Conservation (phyloP, 768 basidiomycete species). For the Mycena galopus region DNA sequence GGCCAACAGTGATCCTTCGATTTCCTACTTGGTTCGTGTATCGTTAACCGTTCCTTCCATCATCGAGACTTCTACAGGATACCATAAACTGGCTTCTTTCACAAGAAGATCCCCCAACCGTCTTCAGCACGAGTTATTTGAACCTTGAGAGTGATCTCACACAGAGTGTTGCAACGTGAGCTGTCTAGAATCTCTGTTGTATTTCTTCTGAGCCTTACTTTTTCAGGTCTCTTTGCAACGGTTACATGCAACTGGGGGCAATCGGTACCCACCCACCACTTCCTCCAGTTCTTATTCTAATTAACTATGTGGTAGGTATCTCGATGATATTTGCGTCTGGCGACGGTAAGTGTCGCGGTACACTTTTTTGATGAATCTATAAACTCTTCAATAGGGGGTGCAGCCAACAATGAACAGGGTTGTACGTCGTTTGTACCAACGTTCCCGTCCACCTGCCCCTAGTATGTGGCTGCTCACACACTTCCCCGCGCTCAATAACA, state of each 20-base stretch:
- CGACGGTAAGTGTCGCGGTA: not conserved
- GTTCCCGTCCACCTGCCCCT: conserved; percentile 9
- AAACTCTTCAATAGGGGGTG: not conserved
- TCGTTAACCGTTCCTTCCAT: not conserved
- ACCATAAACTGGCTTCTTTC: not conserved
- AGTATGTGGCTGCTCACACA: not conserved
- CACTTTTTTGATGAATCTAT: not conserved
- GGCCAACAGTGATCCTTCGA: not conserved
- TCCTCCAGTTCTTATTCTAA: not conserved
- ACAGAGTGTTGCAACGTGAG: not conserved
- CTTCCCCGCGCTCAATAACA: no score
- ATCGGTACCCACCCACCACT: not conserved
- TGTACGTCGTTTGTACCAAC: conserved; percentile 8
- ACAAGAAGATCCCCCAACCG: not conserved
- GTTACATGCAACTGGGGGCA: conserved; percentile 8
- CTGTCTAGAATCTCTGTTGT: not conserved
- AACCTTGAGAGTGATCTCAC: not conserved
- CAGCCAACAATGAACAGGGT: not conserved
- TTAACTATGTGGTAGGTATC: not conserved
- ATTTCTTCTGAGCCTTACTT: not conserved
- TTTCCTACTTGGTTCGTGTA: not conserved
- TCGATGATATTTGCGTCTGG: not conserved
- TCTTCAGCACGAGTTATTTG: not conserved
- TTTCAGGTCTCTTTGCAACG: conserved; percentile 1
- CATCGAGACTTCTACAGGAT: not conserved